These are phyloP conservation scores for Tremella fuciformis DNA, from an alignment of 768 basidiomycete species.

Conservation along the genomic window DNA sequence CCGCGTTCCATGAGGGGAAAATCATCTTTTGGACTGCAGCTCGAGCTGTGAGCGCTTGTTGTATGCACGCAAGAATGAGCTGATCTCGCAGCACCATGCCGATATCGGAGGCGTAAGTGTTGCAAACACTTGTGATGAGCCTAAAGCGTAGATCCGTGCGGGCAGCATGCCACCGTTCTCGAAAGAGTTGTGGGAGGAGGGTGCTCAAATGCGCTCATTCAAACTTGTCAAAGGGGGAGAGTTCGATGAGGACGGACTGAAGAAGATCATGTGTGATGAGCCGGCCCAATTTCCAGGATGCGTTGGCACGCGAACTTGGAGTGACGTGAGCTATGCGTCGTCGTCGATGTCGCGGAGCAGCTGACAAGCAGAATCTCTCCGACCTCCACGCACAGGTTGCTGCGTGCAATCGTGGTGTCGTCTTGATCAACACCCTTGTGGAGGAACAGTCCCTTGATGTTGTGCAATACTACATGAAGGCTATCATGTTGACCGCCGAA, in stretches of 20 bases:
- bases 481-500: conserved; percentile 83
- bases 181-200: conserved; percentile 87
- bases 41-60: conserved; percentile 54
- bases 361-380: conserved; percentile 30
- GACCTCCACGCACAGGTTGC: conserved; percentile 39
- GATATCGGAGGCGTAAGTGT: conserved; percentile 55
- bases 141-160: conserved; percentile 64
- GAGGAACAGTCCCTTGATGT: conserved; percentile 79
- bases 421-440: conserved; percentile 78
- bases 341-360: neutral
- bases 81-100: conserved; percentile 67
- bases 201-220: conserved; percentile 84
- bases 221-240: conserved; percentile 81
- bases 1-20: conserved; percentile 67
- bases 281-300: conserved; percentile 38
- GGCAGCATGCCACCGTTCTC: conserved; percentile 93
- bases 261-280: conserved; percentile 71
- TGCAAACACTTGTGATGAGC: neutral
- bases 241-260: conserved; percentile 71
- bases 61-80: neutral
- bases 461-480: conserved; percentile 83
- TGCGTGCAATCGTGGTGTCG: conserved; percentile 79
- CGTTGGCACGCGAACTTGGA: conserved; percentile 27
- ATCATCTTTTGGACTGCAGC: conserved; percentile 70
- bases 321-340: conserved; percentile 16